Conservation (phyloP, 768 basidiomycete genomes). For the Lactarius sp. region DNA sequence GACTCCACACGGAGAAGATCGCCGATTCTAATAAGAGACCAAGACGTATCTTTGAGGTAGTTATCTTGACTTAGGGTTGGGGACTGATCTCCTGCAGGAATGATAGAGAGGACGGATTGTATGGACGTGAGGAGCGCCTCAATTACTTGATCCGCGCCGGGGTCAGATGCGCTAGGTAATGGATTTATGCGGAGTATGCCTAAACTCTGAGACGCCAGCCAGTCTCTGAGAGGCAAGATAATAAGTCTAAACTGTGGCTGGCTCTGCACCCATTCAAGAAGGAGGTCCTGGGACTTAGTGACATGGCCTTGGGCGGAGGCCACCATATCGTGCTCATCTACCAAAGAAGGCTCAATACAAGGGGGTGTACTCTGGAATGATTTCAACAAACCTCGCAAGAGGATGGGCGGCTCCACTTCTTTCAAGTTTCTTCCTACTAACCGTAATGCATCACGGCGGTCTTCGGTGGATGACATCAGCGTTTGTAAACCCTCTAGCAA, state of each 20-base stretch:
- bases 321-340: constrained; percentile 19
- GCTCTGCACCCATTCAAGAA: constrained; percentile 16
- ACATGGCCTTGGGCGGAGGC: constrained; percentile 13
- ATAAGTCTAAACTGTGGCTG: constrained; percentile 32
- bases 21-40: constrained; percentile 42
- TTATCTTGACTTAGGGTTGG: constrained; percentile 39
- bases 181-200: background rate
- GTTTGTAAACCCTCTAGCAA: constrained; percentile 6
- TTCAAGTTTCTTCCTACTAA: background rate
- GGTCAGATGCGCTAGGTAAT: constrained; percentile 13
- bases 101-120: constrained; percentile 51
- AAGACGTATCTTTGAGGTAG: constrained; percentile 49
- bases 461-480: constrained; percentile 11
- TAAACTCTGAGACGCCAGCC: constrained; percentile 28
- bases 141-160: constrained; percentile 43
- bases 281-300: background rate
- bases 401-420: background rate
- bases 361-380: background rate
- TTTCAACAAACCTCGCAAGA: constrained; percentile 13
- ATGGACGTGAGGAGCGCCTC: constrained; percentile 59
- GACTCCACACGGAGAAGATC: constrained; percentile 44
- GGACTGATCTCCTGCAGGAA: constrained; percentile 31
- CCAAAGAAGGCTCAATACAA: background rate
- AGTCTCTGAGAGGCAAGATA: constrained; percentile 32
- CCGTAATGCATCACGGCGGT: background rate